A percentile compares a stretch with the other conserved stretches of the same genome.
phyloP scores from a whole-genome alignment of 805 yeast genomes.

The Candida ponderosae region DNA sequence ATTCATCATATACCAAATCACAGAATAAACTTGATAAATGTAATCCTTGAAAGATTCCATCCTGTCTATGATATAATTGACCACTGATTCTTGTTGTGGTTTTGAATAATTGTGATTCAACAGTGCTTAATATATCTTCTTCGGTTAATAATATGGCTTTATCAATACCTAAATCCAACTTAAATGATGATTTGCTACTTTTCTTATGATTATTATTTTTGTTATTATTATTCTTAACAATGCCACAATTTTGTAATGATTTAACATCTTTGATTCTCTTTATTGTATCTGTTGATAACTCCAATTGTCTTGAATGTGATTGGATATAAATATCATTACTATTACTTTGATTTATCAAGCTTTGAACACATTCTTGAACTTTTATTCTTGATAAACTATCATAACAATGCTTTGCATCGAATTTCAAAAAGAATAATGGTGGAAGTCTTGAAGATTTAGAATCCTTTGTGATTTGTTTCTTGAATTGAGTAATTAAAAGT shows the following conservation, averaged over 20 bases:
- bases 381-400: constrained; percentile 55
- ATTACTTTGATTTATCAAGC: constrained; percentile 20
- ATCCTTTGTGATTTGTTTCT: constrained; percentile 14
- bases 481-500: constrained; percentile 28
- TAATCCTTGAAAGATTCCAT: constrained; percentile 83
- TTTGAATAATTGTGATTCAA: constrained; percentile 44
- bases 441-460: constrained; percentile 21
- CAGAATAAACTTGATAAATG: constrained; percentile 70
- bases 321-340: constrained; percentile 2
- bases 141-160: background rate
- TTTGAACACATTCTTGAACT: constrained; percentile 26
- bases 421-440: constrained; percentile 45
- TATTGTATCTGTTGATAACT: background rate
- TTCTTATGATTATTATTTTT: too few relatives aligned
- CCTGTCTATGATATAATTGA: constrained; percentile 36
- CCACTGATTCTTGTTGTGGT: constrained; percentile 35
- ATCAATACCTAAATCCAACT: background rate
- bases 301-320: background rate
- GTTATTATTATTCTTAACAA: too few relatives aligned
- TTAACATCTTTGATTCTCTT: too few relatives aligned
- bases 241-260: too few relatives aligned
- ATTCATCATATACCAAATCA: constrained; percentile 59
- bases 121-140: constrained; percentile 35
- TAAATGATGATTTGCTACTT: background rate
- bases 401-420: constrained; percentile 72